Base-by-base conservation (phyloP, 108 stramenopile genomes). In the Cyclotella cryptica region DNA sequence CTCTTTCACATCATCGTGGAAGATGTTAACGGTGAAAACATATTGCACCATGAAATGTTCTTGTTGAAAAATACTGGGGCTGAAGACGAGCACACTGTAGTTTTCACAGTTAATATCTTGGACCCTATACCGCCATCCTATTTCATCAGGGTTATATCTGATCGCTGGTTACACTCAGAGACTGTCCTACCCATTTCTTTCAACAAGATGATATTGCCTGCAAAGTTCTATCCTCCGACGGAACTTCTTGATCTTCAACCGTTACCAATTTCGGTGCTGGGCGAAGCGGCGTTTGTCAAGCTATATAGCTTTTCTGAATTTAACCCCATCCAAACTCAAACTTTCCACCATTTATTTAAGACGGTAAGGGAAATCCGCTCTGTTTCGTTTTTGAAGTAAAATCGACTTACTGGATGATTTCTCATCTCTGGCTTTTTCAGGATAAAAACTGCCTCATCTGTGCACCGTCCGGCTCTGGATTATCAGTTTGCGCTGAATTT, bases 301-400 rank as follows among this genome's bases (percentile, higher is more conserved):
- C 68, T 92, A 11, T 92, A 88, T 72, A 77, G 68, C 27, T 87
- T 93, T 72, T 72, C 81, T 52, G 88, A 89, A 74, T 97, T 99
- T 94, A 99, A 99, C 77, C 94, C 98, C 11, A 91, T 99, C 45
- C 99, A 99, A 88, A 99, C 99, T 28, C 99, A 99, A 81, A 88
- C 91, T 35, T 98, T 98, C 74, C 88, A 94, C 69, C 95, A 96
- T 62, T 83, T 99, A 17, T 97, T 96, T 88, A 93, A 97, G 75
- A 92, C 88, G 9, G 64, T 65, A 26, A 65, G 64, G 5, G 1
- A 65, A 45, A 17, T 21, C 0, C 2, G 19, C 18, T 26, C 22
- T 45, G n/a, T n/a, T 45, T 13, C 26, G 43, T 7, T 21, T 24
- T 3, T 11, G 1, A 10, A 45, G 43, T 17, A 3, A 41, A 9